Evolutionary conservation across 2,329 filamentous ascomycete genomes (phyloP).

Genomic region (Gnomoniopsis sp.): DNA sequence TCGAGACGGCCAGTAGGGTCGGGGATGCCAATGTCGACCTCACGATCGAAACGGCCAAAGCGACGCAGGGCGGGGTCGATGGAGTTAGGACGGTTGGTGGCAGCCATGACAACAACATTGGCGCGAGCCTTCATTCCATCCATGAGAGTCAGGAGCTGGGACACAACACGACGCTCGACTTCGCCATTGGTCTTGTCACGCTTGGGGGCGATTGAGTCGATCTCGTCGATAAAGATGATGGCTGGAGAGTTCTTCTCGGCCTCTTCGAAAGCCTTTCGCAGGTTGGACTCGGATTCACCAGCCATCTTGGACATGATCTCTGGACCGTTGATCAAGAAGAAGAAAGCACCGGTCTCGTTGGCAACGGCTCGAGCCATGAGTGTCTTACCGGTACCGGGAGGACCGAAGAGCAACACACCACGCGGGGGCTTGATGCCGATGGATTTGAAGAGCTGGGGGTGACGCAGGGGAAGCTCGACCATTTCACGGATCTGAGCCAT

Average conservation of each 20-base stretch:
- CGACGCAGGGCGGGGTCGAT: constrained; percentile 96
- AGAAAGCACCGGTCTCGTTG: constrained; percentile 98
- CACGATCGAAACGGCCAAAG: constrained; percentile 97
- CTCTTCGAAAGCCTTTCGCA: constrained; percentile 99
- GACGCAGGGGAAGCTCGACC: constrained; percentile 92
- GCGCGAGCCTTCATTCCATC: constrained; percentile 99
- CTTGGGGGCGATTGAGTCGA: constrained; percentile 98
- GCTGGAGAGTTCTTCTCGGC: constrained; percentile 99
- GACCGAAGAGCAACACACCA: constrained; percentile 94
- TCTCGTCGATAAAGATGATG: constrained; percentile 99
- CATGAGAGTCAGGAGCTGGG: constrained; percentile 93
- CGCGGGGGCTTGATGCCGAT: constrained; percentile 99
- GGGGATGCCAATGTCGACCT: constrained; percentile 97
- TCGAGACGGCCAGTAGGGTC: constrained; percentile 97
- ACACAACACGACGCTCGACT: constrained; percentile 97
- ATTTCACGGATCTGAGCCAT: constrained; percentile 99
- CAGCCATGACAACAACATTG: constrained; percentile 98
- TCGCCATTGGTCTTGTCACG: constrained; percentile 99
- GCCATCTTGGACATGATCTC: constrained; percentile 99
- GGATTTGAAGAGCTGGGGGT: constrained; percentile 99
- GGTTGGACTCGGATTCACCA: constrained; percentile 96
- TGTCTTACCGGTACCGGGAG: constrained; percentile 98
- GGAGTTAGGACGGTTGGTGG: constrained; percentile 97
- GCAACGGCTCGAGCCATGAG: constrained; percentile 98
- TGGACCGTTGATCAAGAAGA: constrained; percentile 98